phyloP scores from a whole-genome alignment of 768 basidiomycete species.

The Pleurotus cornucopiae region DNA sequence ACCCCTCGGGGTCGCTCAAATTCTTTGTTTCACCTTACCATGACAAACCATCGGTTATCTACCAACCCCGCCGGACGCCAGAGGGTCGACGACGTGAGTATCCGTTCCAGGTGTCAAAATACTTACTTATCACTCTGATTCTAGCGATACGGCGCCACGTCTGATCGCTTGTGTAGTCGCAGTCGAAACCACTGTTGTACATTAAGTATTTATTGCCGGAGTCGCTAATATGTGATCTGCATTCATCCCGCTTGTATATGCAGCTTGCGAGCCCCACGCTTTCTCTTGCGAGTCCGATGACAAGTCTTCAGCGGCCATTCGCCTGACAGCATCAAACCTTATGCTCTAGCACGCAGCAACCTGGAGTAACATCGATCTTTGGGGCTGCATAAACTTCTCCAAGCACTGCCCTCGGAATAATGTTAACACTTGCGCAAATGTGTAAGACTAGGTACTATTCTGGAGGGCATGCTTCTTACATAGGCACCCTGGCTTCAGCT shows the following conservation, averaged over 20 bases:
- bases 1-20: conserved; percentile 44
- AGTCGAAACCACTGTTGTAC: background rate
- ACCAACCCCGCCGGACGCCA: conserved; percentile 2
- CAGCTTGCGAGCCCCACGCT: too few relatives aligned
- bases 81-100: conserved; percentile 1
- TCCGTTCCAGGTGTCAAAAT: background rate
- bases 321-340: too few relatives aligned
- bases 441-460: too few relatives aligned
- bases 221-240: background rate
- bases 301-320: too few relatives aligned
- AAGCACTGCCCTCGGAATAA: too few relatives aligned
- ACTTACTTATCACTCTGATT: background rate
- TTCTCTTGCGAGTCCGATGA: too few relatives aligned
- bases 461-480: too few relatives aligned
- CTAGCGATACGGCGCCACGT: background rate
- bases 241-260: background rate
- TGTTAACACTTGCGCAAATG: too few relatives aligned
- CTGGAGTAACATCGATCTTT: too few relatives aligned
- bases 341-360: too few relatives aligned
- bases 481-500: too few relatives aligned
- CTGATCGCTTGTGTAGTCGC: background rate
- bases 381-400: too few relatives aligned
- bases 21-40: conserved; percentile 46
- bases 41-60: conserved; percentile 29
- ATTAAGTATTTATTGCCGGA: background rate